phyloP scores from a whole-genome alignment of 768 basidiomycete genomes.

The Dioszegia aurantiaca region DNA sequence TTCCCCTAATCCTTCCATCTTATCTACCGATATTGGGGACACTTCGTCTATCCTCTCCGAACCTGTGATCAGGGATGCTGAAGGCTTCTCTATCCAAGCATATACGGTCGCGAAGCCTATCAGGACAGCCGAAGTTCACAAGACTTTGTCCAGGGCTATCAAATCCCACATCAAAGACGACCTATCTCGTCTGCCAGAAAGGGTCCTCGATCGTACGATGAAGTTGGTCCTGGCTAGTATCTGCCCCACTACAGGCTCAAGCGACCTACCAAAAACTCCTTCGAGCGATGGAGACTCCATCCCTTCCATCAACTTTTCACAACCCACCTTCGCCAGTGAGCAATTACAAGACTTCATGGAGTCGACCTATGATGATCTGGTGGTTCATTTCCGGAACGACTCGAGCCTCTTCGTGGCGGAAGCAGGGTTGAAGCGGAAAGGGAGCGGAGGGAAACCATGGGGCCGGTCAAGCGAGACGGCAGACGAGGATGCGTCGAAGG shows the following conservation, averaged over 20 bases:
- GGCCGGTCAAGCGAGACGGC: constrained; percentile 17
- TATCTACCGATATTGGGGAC: constrained; percentile 18
- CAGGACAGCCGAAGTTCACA: constrained; percentile 44
- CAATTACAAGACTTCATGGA: constrained; percentile 71
- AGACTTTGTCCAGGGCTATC: constrained; percentile 44
- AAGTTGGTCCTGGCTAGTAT: constrained; percentile 31
- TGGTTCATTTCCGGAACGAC: constrained; percentile 41
- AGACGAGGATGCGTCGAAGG: constrained; percentile 50
- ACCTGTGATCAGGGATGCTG: constrained; percentile 19
- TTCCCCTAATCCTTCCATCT: constrained; percentile 49
- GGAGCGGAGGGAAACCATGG: constrained; percentile 31
- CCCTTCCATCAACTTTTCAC: constrained; percentile 38
- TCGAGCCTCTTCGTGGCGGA: constrained; percentile 18
- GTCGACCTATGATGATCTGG: constrained; percentile 65
- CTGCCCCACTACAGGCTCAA: constrained; percentile 9
- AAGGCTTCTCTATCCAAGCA: constrained; percentile 46
- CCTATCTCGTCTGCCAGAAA: constrained; percentile 44
- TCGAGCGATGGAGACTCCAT: constrained; percentile 33
- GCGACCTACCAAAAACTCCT: background rate
- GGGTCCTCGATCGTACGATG: constrained; percentile 39
- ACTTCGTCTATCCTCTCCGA: constrained; percentile 33
- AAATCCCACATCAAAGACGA: constrained; percentile 36
- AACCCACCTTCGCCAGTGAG: constrained; percentile 54
- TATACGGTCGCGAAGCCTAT: constrained; percentile 48
- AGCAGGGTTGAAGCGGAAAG: constrained; percentile 26